phyloP scores from a whole-genome alignment of 768 basidiomycete species.

The Naganishia friedmannii region DNA sequence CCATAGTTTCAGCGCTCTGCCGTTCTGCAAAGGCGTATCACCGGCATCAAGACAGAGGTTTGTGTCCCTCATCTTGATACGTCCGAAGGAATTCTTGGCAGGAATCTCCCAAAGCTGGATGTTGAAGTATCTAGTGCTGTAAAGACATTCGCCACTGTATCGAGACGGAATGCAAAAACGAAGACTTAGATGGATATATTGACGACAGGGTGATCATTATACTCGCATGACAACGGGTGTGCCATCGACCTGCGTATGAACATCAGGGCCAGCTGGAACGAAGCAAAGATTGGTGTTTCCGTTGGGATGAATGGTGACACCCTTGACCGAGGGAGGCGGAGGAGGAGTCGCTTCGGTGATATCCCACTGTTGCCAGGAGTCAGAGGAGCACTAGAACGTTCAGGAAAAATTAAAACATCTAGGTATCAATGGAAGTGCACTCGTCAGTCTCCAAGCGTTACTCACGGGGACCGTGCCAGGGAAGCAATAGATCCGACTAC shows the following conservation, averaged over 20 bases:
- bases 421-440: no score
- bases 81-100: constrained; percentile 22
- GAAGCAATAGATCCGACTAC: constrained; percentile 14
- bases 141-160: not conserved
- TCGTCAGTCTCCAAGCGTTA: no score
- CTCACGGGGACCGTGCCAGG: not conserved
- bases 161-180: not conserved
- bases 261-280: constrained; percentile 1
- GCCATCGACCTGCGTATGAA: constrained; percentile 12
- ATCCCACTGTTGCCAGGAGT: constrained; percentile 11
- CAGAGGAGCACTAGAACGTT: constrained; percentile 3
- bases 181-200: not conserved
- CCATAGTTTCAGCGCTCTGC: constrained; percentile 16
- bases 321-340: not conserved
- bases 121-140: not conserved
- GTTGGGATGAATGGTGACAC: constrained; percentile 3
- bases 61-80: constrained; percentile 27
- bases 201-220: not conserved
- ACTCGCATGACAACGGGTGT: constrained; percentile 8
- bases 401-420: no score
- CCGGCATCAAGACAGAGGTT: constrained; percentile 29
- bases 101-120: constrained; percentile 16
- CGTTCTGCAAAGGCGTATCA: constrained; percentile 19
- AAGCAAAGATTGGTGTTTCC: constrained; percentile 1
- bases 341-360: constrained; percentile 4